These are phyloP conservation scores for Tuber calosporum DNA, from an alignment of 495 filamentous ascomycete species.

Conservation along the genomic window DNA sequence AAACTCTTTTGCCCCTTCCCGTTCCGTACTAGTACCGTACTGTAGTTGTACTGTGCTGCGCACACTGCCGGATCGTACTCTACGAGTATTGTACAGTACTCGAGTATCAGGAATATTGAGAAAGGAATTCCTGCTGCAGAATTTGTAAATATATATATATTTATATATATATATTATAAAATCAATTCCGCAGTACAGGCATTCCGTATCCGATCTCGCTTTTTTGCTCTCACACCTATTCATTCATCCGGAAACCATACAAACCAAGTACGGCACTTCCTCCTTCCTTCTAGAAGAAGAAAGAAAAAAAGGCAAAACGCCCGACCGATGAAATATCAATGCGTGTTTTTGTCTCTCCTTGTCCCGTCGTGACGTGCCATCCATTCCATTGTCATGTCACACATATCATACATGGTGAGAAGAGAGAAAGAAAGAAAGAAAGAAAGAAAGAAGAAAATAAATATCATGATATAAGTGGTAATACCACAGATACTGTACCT, in stretches of 20 bases:
- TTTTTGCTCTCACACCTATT: not conserved
- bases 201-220: conserved; percentile 3
- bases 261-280: not conserved
- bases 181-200: not conserved
- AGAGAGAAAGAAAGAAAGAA: not conserved
- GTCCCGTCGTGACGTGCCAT: not conserved
- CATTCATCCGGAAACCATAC: too few relatives aligned
- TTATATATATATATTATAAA: too few relatives aligned
- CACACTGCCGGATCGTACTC: not conserved
- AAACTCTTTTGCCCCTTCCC: not conserved
- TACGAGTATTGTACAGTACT: too few relatives aligned
- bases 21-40: conserved; percentile 11
- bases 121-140: conserved; percentile 17
- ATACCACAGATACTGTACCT: too few relatives aligned
- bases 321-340: not conserved
- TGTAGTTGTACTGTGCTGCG: conserved; percentile 23
- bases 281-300: not conserved
- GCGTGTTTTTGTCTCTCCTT: not conserved
- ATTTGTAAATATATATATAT: too few relatives aligned
- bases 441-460: not conserved
- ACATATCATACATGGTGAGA: not conserved
- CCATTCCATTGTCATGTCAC: not conserved
- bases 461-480: too few relatives aligned
- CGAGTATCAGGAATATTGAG: conserved; percentile 26
- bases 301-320: not conserved